A percentile compares a stretch with the other conserved stretches of the same genome.
Evolutionary conservation across 2,329 filamentous ascomycete species (phyloP).

Genomic region (Cladosporium sp.): DNA sequence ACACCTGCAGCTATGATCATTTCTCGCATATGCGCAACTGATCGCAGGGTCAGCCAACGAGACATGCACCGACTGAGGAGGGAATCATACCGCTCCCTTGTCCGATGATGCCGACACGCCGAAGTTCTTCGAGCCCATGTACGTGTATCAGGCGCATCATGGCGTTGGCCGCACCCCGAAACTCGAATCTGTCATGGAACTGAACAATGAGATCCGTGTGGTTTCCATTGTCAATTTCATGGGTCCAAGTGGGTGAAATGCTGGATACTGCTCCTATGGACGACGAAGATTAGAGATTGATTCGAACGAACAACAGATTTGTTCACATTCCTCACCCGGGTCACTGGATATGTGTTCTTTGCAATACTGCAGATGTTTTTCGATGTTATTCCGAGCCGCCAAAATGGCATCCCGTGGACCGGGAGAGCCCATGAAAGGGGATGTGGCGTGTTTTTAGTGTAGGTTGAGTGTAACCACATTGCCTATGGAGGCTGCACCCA

Average conservation of each 20-base stretch:
- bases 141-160: not conserved
- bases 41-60: not conserved
- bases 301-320: not conserved
- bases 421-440: not conserved
- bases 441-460: not conserved
- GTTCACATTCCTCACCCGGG: not conserved
- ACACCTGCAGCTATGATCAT: not conserved
- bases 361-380: slow-evolving; percentile 5
- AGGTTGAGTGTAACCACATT: not conserved
- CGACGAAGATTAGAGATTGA: not conserved
- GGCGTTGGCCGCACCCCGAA: not conserved
- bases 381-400: not conserved
- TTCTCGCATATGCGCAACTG: not conserved
- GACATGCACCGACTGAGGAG: not conserved
- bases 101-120: slow-evolving; percentile 2
- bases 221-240: slow-evolving; percentile 3
- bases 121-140: not conserved
- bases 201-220: not conserved
- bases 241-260: slow-evolving; percentile 1
- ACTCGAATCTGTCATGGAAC: not conserved
- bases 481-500: not conserved
- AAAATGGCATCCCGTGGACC: slow-evolving; percentile 1
- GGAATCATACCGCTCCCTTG: not conserved
- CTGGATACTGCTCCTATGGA: not conserved
- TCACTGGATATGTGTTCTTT: not conserved